phyloP scores from a whole-genome alignment of 345 rosid species.

The Pseudoturritis turrita region DNA sequence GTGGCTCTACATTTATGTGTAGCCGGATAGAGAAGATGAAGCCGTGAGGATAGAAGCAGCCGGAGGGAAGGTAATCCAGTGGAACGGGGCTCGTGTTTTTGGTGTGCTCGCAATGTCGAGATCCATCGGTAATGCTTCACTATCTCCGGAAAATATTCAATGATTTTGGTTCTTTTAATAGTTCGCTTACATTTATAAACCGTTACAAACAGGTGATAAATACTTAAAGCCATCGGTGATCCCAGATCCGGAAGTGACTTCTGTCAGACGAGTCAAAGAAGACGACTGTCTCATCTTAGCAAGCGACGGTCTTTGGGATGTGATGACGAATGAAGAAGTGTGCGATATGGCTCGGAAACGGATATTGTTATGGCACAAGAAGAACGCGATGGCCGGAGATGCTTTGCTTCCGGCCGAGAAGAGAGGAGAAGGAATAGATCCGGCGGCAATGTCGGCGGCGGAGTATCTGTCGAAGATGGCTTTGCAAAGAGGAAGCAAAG shows the following conservation, averaged over 20 bases:
- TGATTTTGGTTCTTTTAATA: background rate
- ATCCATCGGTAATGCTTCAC: slow-evolving; percentile 50
- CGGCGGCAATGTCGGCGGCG: slow-evolving; percentile 76
- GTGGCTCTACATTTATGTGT: slow-evolving; percentile 21
- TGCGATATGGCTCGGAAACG: slow-evolving; percentile 58
- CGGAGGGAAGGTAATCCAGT: slow-evolving; percentile 70
- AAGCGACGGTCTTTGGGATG: slow-evolving; percentile 86
- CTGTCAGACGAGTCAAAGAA: slow-evolving; percentile 51
- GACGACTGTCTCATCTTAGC: slow-evolving; percentile 78
- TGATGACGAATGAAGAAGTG: slow-evolving; percentile 61
- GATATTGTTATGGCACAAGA: slow-evolving; percentile 63
- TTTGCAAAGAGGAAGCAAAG: slow-evolving; percentile 74
- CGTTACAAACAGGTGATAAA: slow-evolving; percentile 49
- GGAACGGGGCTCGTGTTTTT: slow-evolving; percentile 76
- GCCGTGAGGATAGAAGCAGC: slow-evolving; percentile 68
- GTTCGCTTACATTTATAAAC: background rate
- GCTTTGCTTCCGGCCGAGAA: slow-evolving; percentile 27
- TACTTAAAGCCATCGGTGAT: slow-evolving; percentile 72
- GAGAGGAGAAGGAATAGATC: slow-evolving; percentile 44
- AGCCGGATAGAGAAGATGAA: slow-evolving; percentile 90
- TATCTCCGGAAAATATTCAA: background rate
- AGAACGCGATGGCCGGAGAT: slow-evolving; percentile 28
- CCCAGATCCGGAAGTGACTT: slow-evolving; percentile 66
- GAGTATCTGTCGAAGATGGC: slow-evolving; percentile 64
- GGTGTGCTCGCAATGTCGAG: slow-evolving; percentile 96